phyloP scores from a whole-genome alignment of 2,329 filamentous ascomycete species.

The Colletotrichum caudatum region DNA sequence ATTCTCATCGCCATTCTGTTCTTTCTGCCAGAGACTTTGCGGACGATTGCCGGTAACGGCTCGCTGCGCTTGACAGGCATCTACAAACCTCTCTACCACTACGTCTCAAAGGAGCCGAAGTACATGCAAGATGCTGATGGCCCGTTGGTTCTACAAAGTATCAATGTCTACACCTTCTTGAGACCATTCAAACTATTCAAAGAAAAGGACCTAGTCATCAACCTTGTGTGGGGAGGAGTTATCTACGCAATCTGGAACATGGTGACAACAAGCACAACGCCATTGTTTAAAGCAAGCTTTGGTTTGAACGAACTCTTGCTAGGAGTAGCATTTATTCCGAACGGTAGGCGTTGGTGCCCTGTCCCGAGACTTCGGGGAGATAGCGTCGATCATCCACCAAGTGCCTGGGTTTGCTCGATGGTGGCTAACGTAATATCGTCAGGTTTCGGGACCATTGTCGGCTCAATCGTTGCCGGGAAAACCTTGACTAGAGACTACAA shows the following conservation, averaged over 20 bases:
- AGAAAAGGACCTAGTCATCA: constrained; percentile 58
- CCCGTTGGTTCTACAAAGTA: constrained; percentile 44
- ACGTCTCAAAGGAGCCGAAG: constrained; percentile 39
- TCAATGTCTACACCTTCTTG: constrained; percentile 50
- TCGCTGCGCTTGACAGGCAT: constrained; percentile 44
- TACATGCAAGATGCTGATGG: constrained; percentile 42
- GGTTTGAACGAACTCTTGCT: constrained; percentile 44
- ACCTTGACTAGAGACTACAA: constrained; percentile 54
- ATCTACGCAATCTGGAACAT: constrained; percentile 59
- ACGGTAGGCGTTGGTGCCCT: constrained; percentile 38
- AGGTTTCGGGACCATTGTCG: constrained; percentile 55
- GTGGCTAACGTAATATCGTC: constrained; percentile 17
- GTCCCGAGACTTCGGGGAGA: too few relatives aligned
- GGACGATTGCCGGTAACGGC: constrained; percentile 48
- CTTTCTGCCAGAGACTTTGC: constrained; percentile 48
- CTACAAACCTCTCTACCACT: constrained; percentile 45
- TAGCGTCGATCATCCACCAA: background rate
- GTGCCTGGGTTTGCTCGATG: background rate
- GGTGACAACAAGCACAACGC: constrained; percentile 58
- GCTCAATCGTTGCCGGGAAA: constrained; percentile 55
- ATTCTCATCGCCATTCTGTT: constrained; percentile 44
- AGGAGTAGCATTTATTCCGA: constrained; percentile 48
- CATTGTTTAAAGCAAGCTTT: constrained; percentile 50
- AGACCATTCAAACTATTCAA: constrained; percentile 54
- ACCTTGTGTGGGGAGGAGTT: constrained; percentile 55